Percentiles rank a stretch among this genome's conserved stretches.
Evolutionary conservation across 2,329 filamentous ascomycete species (phyloP).

Genomic region (Cytospora piceae): DNA sequence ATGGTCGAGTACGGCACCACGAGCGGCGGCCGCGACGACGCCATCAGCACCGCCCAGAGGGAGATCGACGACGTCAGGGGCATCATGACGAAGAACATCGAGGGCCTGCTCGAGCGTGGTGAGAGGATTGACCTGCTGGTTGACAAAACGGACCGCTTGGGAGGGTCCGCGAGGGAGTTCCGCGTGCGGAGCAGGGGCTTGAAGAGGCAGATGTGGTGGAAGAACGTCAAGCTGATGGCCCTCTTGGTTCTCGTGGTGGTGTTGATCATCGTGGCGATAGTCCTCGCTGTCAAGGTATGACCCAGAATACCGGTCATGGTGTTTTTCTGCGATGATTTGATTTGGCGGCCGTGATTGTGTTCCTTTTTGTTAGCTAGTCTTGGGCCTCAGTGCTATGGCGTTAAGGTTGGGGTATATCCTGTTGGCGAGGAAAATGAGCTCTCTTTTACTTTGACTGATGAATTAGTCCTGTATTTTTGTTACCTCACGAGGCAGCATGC

Average conservation of each 20-base stretch:
- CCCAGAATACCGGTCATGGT: constrained; percentile 14
- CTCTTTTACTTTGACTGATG: constrained; percentile 4
- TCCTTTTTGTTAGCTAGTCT: constrained; percentile 1
- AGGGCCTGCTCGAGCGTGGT: constrained; percentile 83
- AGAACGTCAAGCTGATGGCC: constrained; percentile 94
- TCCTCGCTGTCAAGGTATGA: constrained; percentile 55
- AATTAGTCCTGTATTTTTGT: constrained; percentile 15
- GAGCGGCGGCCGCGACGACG: constrained; percentile 74
- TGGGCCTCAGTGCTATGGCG: constrained; percentile 11
- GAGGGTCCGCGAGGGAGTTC: constrained; percentile 88
- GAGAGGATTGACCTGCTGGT: constrained; percentile 93
- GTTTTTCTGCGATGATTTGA: constrained; percentile 2
- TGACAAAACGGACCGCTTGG: constrained; percentile 93
- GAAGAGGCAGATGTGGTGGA: constrained; percentile 98
- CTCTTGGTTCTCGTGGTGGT: constrained; percentile 71
- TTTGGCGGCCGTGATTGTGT: constrained; percentile 1
- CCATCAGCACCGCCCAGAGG: constrained; percentile 77
- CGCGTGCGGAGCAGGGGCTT: constrained; percentile 82
- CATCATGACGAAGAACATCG: constrained; percentile 96
- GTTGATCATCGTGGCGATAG: constrained; percentile 59
- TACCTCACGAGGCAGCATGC: neutral
- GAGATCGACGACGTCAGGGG: constrained; percentile 93
- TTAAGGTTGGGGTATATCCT: constrained; percentile 20
- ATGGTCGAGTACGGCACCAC: constrained; percentile 87
- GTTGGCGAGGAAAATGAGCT: constrained; percentile 13